These are phyloP conservation scores for Leptoxyphium fumago DNA, from an alignment of 2,329 filamentous ascomycete species.

Conservation along the genomic window DNA sequence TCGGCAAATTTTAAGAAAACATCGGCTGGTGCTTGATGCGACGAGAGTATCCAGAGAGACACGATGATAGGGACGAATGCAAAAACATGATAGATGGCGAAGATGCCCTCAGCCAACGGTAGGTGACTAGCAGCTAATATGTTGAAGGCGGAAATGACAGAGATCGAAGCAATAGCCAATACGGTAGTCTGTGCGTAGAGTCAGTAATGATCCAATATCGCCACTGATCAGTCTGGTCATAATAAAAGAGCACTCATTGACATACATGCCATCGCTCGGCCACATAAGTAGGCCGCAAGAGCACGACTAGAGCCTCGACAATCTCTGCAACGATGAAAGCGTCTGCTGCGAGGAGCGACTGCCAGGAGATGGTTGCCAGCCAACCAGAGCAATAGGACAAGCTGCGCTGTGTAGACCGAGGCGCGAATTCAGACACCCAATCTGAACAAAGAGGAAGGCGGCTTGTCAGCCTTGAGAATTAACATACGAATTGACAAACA, in stretches of 20 bases:
- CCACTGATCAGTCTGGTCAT: too few species aligned
- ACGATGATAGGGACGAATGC: constrained; percentile 30
- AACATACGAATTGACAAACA: not conserved
- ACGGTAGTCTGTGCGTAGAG: not conserved
- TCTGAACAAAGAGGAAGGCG: constrained; percentile 3
- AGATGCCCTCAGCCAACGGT: constrained; percentile 34
- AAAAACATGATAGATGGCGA: constrained; percentile 35
- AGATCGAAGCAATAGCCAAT: constrained; percentile 9
- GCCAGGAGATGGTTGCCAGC: not conserved
- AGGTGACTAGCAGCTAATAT: constrained; percentile 30
- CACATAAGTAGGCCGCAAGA: constrained; percentile 7
- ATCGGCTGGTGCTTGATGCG: not conserved
- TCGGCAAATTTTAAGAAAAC: constrained; percentile 10
- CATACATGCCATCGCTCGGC: constrained; percentile 11
- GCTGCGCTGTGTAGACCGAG: constrained; percentile 10
- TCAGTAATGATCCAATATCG: too few species aligned
- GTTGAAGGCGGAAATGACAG: constrained; percentile 28
- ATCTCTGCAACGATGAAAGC: constrained; percentile 28
- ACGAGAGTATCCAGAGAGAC: constrained; percentile 7
- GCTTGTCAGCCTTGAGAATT: not conserved
- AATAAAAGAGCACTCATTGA: constrained; percentile 6
- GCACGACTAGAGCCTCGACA: constrained; percentile 28
- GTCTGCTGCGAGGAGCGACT: not conserved
- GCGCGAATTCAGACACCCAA: constrained; percentile 15
- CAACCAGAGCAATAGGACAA: constrained; percentile 12